Conservation (phyloP, 2,329 filamentous ascomycete species). For the Furcasterigmium furcatum region DNA sequence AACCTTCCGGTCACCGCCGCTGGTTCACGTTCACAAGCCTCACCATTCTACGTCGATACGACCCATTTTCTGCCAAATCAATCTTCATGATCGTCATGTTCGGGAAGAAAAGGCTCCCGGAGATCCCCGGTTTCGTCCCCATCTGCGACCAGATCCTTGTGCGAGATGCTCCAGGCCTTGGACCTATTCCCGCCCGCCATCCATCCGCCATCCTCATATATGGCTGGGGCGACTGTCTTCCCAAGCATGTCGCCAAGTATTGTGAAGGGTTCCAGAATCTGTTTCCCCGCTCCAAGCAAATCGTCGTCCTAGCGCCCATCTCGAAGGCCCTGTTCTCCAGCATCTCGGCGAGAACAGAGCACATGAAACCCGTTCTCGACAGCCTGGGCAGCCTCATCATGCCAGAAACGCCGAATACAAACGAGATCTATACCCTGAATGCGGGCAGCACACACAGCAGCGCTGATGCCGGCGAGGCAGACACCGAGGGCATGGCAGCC, state of each 20-base stretch:
- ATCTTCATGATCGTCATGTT: too few species aligned
- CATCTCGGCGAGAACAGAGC: constrained; percentile 36
- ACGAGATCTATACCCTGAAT: too few species aligned
- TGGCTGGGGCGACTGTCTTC: constrained; percentile 54
- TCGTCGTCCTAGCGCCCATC: constrained; percentile 49
- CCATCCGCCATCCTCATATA: constrained; percentile 49
- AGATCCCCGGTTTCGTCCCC: constrained; percentile 41
- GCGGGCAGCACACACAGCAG: too few species aligned
- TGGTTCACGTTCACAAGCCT: too few species aligned
- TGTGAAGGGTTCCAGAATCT: constrained; percentile 46
- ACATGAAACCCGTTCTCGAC: constrained; percentile 43
- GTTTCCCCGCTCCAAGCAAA: constrained; percentile 46
- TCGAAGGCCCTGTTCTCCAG: constrained; percentile 40
- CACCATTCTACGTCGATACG: too few species aligned
- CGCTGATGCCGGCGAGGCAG: too few species aligned
- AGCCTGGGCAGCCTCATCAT: too few species aligned
- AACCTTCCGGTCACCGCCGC: too few species aligned
- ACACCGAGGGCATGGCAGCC: constrained; percentile 26
- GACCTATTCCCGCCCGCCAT: constrained; percentile 18
- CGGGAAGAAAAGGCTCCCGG: constrained; percentile 13
- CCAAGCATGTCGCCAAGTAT: constrained; percentile 55
- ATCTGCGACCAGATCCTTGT: constrained; percentile 45
- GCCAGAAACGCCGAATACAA: too few species aligned
- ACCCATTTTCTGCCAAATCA: too few species aligned
- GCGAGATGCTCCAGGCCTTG: constrained; percentile 28